Evolutionary conservation across 176 grass and related monocot genomes (phyloP).

Genomic region (Zizania latifolia): DNA sequence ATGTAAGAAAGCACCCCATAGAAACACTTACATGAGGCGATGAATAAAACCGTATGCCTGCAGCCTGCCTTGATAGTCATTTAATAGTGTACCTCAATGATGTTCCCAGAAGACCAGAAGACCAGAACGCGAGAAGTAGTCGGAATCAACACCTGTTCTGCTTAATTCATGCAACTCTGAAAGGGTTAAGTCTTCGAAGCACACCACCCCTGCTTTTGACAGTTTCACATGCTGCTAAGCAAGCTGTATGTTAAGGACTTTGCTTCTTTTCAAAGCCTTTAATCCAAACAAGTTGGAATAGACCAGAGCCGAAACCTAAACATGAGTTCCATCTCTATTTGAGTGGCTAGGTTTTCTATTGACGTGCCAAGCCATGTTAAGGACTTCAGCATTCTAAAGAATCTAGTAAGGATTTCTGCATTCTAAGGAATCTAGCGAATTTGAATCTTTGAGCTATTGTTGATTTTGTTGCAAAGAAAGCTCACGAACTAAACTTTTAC

Average conservation of each 20-base stretch:
- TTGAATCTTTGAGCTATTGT: not conserved
- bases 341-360: too few species aligned
- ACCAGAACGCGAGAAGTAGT: too few species aligned
- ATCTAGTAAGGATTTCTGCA: not conserved
- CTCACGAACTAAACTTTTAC: slow-evolving; percentile 38
- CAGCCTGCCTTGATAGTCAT: not conserved
- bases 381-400: not conserved
- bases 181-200: not conserved
- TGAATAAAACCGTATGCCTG: not conserved
- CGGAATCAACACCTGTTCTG: not conserved
- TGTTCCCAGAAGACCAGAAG: too few species aligned
- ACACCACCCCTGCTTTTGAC: not conserved
- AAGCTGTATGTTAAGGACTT: not conserved
- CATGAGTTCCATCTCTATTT: too few species aligned
- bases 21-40: too few species aligned
- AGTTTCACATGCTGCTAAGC: not conserved
- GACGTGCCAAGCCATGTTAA: too few species aligned
- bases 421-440: not conserved
- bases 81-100: not conserved
- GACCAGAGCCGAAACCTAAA: too few species aligned
- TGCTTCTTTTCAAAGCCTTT: too few species aligned
- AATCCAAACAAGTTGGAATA: too few species aligned
- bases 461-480: slow-evolving; percentile 38
- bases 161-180: not conserved
- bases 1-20: too few species aligned